These are phyloP conservation scores for Jackrogersella minutella DNA, from an alignment of 495 filamentous ascomycete genomes.

Conservation along the genomic window DNA sequence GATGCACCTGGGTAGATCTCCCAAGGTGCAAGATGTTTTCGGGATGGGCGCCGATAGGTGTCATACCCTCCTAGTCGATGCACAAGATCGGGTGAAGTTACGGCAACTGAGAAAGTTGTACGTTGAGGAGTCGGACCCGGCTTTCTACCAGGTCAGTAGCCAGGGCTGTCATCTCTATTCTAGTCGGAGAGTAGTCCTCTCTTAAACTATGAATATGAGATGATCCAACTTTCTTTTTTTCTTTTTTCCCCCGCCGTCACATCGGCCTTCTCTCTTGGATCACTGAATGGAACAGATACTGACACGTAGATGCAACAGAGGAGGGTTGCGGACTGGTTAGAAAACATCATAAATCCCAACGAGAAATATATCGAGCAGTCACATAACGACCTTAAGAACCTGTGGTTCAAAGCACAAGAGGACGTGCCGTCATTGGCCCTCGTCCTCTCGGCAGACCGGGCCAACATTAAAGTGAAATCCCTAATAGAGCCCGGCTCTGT, in stretches of 20 bases:
- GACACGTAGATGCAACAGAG: conserved; percentile 13
- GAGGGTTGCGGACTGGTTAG: conserved; percentile 27
- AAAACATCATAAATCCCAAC: conserved; percentile 7
- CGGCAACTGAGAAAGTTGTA: conserved; percentile 27
- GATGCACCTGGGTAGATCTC: conserved; percentile 39
- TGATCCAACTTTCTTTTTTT: not conserved
- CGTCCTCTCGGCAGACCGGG: conserved; percentile 7
- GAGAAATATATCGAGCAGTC: conserved; percentile 22
- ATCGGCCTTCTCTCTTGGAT: not conserved
- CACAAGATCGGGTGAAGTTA: conserved; percentile 18
- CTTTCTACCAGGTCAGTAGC: conserved; percentile 33
- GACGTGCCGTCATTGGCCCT: conserved; percentile 20
- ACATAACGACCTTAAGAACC: conserved; percentile 17
- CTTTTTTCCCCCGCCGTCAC: not conserved
- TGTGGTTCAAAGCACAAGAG: conserved; percentile 34
- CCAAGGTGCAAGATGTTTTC: conserved; percentile 32
- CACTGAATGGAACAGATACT: conserved; percentile 5
- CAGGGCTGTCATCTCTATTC: not conserved
- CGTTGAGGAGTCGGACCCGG: conserved; percentile 29
- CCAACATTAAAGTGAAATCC: conserved; percentile 17
- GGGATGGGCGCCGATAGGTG: conserved; percentile 30
- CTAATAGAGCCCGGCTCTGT: conserved; percentile 29
- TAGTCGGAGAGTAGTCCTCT: not conserved
- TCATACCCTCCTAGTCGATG: conserved; percentile 28
- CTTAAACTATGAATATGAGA: not conserved